A percentile compares a stretch with the other conserved stretches of the same genome.
phyloP scores from a whole-genome alignment of 2,329 filamentous ascomycete genomes.

The Westerdykella aurantiaca region DNA sequence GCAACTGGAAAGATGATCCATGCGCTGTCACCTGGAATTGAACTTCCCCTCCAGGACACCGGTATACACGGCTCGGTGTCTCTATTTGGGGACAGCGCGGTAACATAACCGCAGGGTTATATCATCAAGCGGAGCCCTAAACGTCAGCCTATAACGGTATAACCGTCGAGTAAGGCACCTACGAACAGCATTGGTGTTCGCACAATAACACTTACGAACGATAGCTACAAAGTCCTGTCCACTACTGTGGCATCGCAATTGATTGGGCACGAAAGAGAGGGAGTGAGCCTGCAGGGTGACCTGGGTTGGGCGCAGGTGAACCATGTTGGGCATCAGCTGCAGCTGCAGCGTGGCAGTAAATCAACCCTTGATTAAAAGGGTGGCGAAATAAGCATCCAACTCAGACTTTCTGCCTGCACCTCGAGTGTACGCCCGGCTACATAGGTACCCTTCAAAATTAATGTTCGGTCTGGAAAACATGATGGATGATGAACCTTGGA shows the following conservation, averaged over 20 bases:
- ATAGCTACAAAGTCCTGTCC: not conserved
- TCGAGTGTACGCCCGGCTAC: not conserved
- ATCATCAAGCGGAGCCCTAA: too few relatives aligned
- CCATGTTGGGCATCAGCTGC: not conserved
- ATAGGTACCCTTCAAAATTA: not conserved
- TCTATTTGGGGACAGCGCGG: too few relatives aligned
- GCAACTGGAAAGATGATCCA: too few relatives aligned
- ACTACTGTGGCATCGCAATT: not conserved
- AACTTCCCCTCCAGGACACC: too few relatives aligned
- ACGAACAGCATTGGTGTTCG: not conserved
- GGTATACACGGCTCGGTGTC: too few relatives aligned
- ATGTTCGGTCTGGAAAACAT: too few relatives aligned
- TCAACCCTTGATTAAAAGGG: not conserved
- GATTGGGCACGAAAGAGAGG: not conserved
- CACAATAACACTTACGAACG: not conserved
- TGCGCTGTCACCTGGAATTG: too few relatives aligned
- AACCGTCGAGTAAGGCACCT: not conserved
- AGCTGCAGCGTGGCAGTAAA: not conserved
- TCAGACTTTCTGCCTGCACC: not conserved
- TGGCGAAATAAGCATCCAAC: not conserved
- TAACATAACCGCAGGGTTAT: too few relatives aligned
- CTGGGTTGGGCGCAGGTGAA: not conserved
- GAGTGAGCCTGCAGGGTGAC: not conserved
- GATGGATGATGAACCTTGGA: too few relatives aligned
- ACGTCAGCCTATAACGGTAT: too few relatives aligned